Evolutionary conservation across 1,284 basidiomycete genomes (phyloP).

Genomic region (Ceratobasidium sp.): DNA sequence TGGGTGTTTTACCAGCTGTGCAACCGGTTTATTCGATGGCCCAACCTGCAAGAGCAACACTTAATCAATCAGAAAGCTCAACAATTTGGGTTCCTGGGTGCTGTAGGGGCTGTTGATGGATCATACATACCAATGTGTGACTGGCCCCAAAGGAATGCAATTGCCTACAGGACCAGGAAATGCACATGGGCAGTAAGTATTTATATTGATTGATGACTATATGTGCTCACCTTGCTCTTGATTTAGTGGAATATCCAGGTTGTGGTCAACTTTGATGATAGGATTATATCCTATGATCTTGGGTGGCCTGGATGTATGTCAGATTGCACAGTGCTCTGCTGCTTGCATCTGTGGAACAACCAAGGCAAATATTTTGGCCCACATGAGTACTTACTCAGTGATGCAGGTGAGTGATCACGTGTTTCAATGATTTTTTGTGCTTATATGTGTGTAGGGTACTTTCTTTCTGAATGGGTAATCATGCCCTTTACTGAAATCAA

Average conservation of each 20-base stretch:
- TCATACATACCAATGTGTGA: neutral
- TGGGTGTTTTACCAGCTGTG: neutral
- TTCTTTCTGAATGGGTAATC: neutral
- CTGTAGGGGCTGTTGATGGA: neutral
- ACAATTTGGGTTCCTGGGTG: neutral
- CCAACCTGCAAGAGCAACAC: neutral
- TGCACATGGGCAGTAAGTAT: neutral
- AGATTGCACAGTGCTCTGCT: neutral
- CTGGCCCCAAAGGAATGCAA: neutral
- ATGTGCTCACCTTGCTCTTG: neutral
- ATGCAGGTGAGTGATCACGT: neutral
- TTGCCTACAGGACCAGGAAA: neutral
- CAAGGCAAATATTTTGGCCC: neutral
- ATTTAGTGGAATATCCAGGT: neutral
- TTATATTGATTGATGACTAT: neutral
- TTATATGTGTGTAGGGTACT: too few relatives aligned
- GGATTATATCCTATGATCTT: constrained; percentile 2
- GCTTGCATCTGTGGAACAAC: neutral
- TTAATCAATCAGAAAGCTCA: neutral
- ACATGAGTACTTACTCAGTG: neutral
- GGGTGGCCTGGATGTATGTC: neutral
- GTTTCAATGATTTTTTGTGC: too few relatives aligned
- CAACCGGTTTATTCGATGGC: neutral
- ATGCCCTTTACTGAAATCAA: neutral
- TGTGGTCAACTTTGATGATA: neutral